Evolutionary conservation across 768 basidiomycete species (phyloP), one percentile per base, ranked within the genome.

Genomic region (Pulveroboletus sp.): DNA sequence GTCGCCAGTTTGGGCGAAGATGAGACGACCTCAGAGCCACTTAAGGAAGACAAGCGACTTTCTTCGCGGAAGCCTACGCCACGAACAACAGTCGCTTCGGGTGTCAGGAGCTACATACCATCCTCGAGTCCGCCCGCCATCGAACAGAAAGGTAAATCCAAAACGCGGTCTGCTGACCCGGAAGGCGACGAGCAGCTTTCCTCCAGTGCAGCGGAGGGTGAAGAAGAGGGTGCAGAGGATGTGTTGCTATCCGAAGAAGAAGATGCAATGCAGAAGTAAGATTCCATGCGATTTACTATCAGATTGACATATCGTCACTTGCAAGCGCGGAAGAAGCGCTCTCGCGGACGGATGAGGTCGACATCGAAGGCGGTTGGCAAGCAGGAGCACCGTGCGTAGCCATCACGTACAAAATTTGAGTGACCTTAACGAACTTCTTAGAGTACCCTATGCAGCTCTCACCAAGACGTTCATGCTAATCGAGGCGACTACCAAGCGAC

Each of bases 361-460:
- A 90, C 63, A 72, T 90, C 26, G 73, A 79, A 45, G 85, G 85
- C 17, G 86, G 86, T 15, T 91, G 94, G 94, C 86, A 89, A 72
- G 72, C 73, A 24, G 93, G 92, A 11, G 74, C 86, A 57, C 81
- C 90, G 93, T 94, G 63, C 58, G 90, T 77, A 6, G 46, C 33
- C 37, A 39, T n/a, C 36, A 10, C 35, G 14, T 8, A 2, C 14
- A 39, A 12, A 15, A n/a, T 6, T 11, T 5, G 18, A 32, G 30
- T 33, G 18, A 18, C 7, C 26, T 39, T 52, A 39, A 55, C 47
- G 38, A 3, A 26, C 32, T 27, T 26, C 6, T 9, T 26, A 97
- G 94, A 4, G 87, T 97, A 10, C 96, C 96, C 0, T 99, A 99
- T 64, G 87, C 91, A 15, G 91, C 96, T 6, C 78, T 99, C 32